phyloP scores from a whole-genome alignment of 2,329 filamentous ascomycete species.

The Chrysoporthe deuterocubensis region DNA sequence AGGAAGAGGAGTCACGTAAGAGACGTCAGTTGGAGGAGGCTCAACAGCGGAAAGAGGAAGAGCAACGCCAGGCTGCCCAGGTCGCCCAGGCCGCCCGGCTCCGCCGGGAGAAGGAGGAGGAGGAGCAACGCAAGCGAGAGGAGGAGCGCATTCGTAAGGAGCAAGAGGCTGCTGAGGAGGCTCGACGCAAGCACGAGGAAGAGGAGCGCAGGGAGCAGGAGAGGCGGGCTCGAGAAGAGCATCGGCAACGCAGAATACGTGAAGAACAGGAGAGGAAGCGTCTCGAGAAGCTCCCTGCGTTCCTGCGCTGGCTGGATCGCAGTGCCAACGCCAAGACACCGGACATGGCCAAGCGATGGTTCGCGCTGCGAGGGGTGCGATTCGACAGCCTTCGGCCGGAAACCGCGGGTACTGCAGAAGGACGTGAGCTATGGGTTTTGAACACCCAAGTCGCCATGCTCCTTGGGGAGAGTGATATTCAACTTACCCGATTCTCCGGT shows the following conservation, averaged over 20 bases:
- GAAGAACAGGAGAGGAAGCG: conserved; percentile 60
- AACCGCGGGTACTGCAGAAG: conserved; percentile 55
- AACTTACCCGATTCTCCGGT: conserved; percentile 61
- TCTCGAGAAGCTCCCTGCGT: conserved; percentile 60
- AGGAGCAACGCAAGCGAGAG: conserved; percentile 33
- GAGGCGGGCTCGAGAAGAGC: conserved; percentile 48
- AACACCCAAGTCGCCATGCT: conserved; percentile 68
- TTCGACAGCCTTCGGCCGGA: conserved; percentile 65
- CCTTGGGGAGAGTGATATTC: conserved; percentile 66
- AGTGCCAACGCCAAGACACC: conserved; percentile 55
- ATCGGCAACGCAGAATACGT: conserved; percentile 50
- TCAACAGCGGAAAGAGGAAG: conserved; percentile 40
- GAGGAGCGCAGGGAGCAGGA: conserved; percentile 57
- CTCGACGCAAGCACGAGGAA: conserved; percentile 55
- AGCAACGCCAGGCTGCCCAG: conserved; percentile 49
- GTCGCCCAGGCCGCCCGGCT: conserved; percentile 44
- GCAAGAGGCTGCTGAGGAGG: conserved; percentile 54
- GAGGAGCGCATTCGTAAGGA: conserved; percentile 51
- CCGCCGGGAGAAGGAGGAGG: conserved; percentile 54
- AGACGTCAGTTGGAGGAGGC: conserved; percentile 40
- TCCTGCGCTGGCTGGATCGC: conserved; percentile 64
- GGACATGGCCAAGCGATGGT: conserved; percentile 58
- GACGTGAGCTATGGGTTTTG: conserved; percentile 69
- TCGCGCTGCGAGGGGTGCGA: conserved; percentile 61
- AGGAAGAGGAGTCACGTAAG: conserved; percentile 38